Evolutionary conservation across 352 stramenopile species (phyloP), one percentile per base, ranked within the genome.

Genomic region (Phytophthora megakarya): DNA sequence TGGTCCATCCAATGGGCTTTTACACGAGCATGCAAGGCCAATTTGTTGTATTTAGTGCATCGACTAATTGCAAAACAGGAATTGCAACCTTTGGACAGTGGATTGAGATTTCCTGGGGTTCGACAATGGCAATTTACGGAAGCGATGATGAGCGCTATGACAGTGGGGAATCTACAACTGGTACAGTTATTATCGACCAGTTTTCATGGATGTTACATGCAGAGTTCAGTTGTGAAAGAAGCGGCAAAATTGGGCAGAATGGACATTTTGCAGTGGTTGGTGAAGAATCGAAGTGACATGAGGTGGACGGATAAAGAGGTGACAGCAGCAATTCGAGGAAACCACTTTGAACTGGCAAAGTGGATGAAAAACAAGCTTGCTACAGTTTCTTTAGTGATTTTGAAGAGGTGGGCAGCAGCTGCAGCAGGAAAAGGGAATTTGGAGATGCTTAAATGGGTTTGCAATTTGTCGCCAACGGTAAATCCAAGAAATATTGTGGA

Each of bases 121-220:
- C 61, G 61, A 19, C 51, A 63, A n/a, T 67, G 42, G 60, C 60
- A 67, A 23, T 67, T 67, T 21, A 26, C 42, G 13, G 4, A 51
- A 47, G 42, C 51, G 9, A 47, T 68, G 37, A 16, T 49, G 1
- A 40, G 25, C 5, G 44, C 51, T 2, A 28, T 58, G 10, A 16
- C 19, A 15, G 12, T 19, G 1, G 26, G 44, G 22, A 63, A 68
- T 52, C 28, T 63, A 11, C 26, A 46, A 12, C 15, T 68, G 28
- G 38, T 63, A 5, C 1, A 63, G 22, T 23, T 68, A 5, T 15
- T 68, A 2, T 57, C 35, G 12, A 48, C 19, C 16, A 35, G 18
- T 33, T 68, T 63, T 13, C 30, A 25, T 3, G 51, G 35, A 4
- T 67, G 43, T 28, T 51, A 16, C 44, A 18, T 67, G 9, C 23